These are phyloP conservation scores for Luffa aegyptiaca DNA, from an alignment of 306 rosid genomes.

Conservation along the genomic window DNA sequence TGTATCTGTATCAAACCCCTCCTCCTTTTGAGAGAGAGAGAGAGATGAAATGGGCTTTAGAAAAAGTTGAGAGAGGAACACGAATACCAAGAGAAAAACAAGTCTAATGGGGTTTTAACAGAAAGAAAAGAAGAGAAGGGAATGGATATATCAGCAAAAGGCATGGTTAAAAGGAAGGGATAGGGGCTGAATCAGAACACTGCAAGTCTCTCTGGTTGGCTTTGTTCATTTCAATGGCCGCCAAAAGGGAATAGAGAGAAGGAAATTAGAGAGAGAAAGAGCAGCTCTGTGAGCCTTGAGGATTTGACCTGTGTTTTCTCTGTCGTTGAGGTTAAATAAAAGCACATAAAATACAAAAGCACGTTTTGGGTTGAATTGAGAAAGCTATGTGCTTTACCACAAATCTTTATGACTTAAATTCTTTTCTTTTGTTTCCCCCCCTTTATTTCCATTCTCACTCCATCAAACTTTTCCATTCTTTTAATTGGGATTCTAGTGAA, in stretches of 20 bases:
- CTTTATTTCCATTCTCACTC: conserved; percentile 1
- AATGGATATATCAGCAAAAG: background rate
- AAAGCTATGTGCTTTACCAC: conserved; percentile 7
- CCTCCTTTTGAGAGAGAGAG: conserved; percentile 19
- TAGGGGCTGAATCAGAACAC: background rate
- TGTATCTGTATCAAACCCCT: background rate
- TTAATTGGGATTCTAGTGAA: background rate
- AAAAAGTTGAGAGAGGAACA: conserved; percentile 33
- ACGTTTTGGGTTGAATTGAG: conserved; percentile 16
- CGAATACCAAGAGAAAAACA: conserved; percentile 26
- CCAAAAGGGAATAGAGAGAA: conserved; percentile 17
- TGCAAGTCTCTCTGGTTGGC: conserved; percentile 8
- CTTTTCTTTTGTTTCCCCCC: background rate
- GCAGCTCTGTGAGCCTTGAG: background rate
- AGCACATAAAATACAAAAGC: conserved; percentile 3
- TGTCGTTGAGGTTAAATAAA: conserved; percentile 21
- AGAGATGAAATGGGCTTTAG: conserved; percentile 30
- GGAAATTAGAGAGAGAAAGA: background rate
- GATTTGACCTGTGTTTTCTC: conserved; percentile 36
- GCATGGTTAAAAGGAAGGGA: conserved; percentile 13
- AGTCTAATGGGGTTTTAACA: conserved; percentile 17
- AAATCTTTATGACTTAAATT: conserved; percentile 4
- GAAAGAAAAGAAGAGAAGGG: conserved; percentile 8
- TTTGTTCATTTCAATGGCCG: conserved; percentile 34
- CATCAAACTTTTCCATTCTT: background rate